Percentiles rank a stretch among this genome's conserved stretches.
Conservation (phyloP, 345 rosid genomes). For the Combretum micranthum region DNA sequence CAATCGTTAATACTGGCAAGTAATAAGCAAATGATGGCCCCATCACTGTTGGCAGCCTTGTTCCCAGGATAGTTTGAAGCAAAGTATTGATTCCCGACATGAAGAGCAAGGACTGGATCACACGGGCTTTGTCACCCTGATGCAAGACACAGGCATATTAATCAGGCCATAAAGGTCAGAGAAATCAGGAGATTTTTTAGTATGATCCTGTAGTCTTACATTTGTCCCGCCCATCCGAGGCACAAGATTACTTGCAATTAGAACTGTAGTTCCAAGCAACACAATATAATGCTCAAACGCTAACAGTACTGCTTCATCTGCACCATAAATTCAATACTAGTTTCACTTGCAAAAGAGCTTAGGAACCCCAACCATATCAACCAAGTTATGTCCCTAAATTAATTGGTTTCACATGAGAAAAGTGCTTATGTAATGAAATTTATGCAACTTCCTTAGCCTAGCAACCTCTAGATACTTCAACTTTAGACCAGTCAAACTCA, state of each 20-base stretch:
- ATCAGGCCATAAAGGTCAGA: no score
- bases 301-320: conserved; percentile 64
- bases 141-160: not conserved
- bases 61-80: conserved; percentile 76
- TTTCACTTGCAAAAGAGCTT: not conserved
- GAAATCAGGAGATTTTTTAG: no score
- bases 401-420: no score
- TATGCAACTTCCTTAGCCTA: no score
- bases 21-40: conserved; percentile 72
- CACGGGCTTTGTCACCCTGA: conserved; percentile 89
- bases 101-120: conserved; percentile 71
- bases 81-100: conserved; percentile 92
- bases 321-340: conserved; percentile 10
- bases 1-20: conserved; percentile 69
- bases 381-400: no score
- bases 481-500: no score
- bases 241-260: conserved; percentile 61
- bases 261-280: conserved; percentile 79
- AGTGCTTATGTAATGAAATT: no score
- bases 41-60: conserved; percentile 96
- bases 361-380: not conserved
- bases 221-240: conserved; percentile 76
- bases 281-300: conserved; percentile 96
- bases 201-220: conserved; percentile 30
- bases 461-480: no score